Evolutionary conservation across 305 asterid genomes (phyloP).

Genomic region (Withania somnifera): DNA sequence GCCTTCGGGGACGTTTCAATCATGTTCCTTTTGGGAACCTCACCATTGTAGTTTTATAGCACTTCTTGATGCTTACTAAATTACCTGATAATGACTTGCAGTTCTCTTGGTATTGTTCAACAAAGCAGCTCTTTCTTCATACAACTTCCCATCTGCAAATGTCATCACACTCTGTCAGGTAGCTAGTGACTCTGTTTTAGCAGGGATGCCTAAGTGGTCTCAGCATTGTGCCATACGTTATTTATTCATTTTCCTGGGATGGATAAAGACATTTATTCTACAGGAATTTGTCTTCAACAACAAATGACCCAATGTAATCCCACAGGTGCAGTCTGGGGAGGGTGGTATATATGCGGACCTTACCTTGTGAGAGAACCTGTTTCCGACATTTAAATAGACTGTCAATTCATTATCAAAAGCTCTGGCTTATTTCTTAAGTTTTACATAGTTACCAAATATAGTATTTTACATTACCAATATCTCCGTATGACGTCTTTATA

Average conservation of each 20-base stretch:
- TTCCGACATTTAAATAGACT: background rate
- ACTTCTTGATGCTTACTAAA: background rate
- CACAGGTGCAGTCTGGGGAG: background rate
- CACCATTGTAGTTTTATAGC: background rate
- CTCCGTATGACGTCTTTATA: background rate
- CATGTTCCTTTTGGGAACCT: background rate
- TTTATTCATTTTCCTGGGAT: background rate
- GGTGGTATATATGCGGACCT: background rate
- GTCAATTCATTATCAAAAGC: background rate
- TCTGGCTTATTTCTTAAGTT: background rate
- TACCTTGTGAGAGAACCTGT: background rate
- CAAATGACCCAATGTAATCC: background rate
- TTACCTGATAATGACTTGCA: slow-evolving; percentile 32
- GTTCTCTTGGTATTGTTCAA: slow-evolving; percentile 84
- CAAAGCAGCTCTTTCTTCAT: slow-evolving; percentile 91
- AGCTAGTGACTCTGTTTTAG: background rate
- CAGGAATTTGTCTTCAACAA: background rate
- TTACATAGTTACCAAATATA: background rate
- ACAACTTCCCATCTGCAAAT: slow-evolving; percentile 69
- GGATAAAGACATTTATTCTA: background rate
- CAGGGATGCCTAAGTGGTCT: background rate
- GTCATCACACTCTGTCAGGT: slow-evolving; percentile 96
- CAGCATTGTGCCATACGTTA: background rate
- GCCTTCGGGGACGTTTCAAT: background rate
- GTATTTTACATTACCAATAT: background rate